Evolutionary conservation across 345 rosid species (phyloP).

Genomic region (Hevea brasiliensis): DNA sequence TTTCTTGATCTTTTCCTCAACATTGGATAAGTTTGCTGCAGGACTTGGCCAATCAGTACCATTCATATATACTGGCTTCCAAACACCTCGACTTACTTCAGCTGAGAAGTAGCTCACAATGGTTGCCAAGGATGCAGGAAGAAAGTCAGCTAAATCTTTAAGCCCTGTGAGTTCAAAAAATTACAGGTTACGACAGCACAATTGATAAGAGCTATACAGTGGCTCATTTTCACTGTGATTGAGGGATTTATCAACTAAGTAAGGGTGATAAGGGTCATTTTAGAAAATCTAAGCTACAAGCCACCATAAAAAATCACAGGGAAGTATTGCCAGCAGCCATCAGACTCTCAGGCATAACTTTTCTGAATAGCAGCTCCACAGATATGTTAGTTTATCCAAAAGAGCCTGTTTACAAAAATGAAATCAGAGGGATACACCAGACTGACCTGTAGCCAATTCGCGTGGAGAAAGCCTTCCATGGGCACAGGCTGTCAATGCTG

Average conservation of each 20-base stretch:
- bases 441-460: slow-evolving; percentile 91
- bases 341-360: slow-evolving; percentile 36
- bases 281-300: slow-evolving; percentile 31
- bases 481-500: slow-evolving; percentile 89
- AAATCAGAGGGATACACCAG: not conserved
- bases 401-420: not conserved
- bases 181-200: slow-evolving; percentile 2
- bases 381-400: not conserved
- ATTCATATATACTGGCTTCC: slow-evolving; percentile 95
- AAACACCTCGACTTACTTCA: slow-evolving; percentile 92
- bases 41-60: slow-evolving; percentile 99
- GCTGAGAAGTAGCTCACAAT: slow-evolving; percentile 91
- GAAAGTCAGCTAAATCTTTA: slow-evolving; percentile 87
- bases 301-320: not conserved
- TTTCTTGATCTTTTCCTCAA: slow-evolving; percentile 88
- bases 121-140: slow-evolving; percentile 85
- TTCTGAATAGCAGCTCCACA: not conserved
- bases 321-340: not conserved
- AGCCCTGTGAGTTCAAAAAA: slow-evolving; percentile 53
- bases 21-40: slow-evolving; percentile 71
- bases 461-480: slow-evolving; percentile 92
- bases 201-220: not conserved
- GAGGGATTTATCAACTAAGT: too few species aligned
- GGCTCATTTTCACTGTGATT: too few species aligned
- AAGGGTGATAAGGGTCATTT: not conserved